Conservation (phyloP, 2,329 filamentous ascomycete genomes). For the Aureobasidium sp. region DNA sequence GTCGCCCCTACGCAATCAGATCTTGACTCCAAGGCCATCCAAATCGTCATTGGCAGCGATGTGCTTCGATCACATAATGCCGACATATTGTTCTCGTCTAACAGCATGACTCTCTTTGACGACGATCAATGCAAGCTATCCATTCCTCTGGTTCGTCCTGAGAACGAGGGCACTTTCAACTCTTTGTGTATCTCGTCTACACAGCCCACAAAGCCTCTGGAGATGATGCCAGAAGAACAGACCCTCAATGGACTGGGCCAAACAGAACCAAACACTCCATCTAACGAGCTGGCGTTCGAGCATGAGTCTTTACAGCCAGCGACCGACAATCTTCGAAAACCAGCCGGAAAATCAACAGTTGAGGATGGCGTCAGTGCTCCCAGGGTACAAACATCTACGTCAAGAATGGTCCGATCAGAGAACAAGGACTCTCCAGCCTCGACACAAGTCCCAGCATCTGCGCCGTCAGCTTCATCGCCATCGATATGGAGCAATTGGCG, state of each 20-base stretch:
- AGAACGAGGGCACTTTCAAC: conserved; percentile 76
- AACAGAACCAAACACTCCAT: conserved; percentile 6
- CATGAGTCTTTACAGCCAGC: background rate
- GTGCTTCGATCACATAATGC: conserved; percentile 77
- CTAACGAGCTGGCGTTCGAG: background rate
- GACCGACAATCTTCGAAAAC: background rate
- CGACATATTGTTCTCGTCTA: conserved; percentile 86
- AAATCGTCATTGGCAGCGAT: conserved; percentile 87
- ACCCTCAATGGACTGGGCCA: conserved; percentile 28
- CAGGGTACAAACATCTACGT: conserved; percentile 17
- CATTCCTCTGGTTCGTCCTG: conserved; percentile 85
- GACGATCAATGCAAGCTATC: conserved; percentile 81
- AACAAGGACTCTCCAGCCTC: background rate
- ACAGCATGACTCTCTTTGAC: conserved; percentile 79
- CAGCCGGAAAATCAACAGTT: background rate
- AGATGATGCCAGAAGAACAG: conserved; percentile 17
- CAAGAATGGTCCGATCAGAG: conserved; percentile 22
- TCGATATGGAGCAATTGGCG: conserved; percentile 45
- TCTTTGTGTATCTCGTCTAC: conserved; percentile 56
- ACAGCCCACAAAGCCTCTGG: background rate
- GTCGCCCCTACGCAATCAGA: conserved; percentile 24
- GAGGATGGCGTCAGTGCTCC: background rate
- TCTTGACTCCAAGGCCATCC: conserved; percentile 56
- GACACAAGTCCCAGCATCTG: background rate
- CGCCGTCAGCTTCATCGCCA: conserved; percentile 29